Evolutionary conservation across 164 flowering plant genomes (phyloP).

Genomic region (Vitis vinifera): ASM3070453v1 NC_081815.1:2368501-2369000

Average conservation of each 20-base stretch:
- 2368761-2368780: conserved; percentile 88
- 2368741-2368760: conserved; percentile 90
- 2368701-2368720: conserved; percentile 96
- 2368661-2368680: conserved; percentile 81
- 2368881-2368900: not conserved
- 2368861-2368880: not conserved
- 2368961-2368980: conserved; percentile 96
- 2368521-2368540: not conserved
- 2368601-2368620: conserved; percentile 92
- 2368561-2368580: not conserved
- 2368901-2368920: conserved; percentile 14
- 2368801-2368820: conserved; percentile 87
- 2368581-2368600: conserved; percentile 82
- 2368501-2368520: not conserved
- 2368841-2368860: not conserved
- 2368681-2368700: conserved; percentile 93
- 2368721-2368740: conserved; percentile 97
- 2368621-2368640: conserved; percentile 96
- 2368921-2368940: conserved; percentile 92
- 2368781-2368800: conserved; percentile 97
- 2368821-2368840: not conserved
- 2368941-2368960: conserved; percentile 92
- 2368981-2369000: conserved; percentile 93
- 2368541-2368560: not conserved
- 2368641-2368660: conserved; percentile 91